A percentile compares a stretch with the other conserved stretches of the same genome.
These are phyloP conservation scores for Backusella psychrophila DNA, from an alignment of 192 early-diverging fungal species.

Conservation along the genomic window DNA sequence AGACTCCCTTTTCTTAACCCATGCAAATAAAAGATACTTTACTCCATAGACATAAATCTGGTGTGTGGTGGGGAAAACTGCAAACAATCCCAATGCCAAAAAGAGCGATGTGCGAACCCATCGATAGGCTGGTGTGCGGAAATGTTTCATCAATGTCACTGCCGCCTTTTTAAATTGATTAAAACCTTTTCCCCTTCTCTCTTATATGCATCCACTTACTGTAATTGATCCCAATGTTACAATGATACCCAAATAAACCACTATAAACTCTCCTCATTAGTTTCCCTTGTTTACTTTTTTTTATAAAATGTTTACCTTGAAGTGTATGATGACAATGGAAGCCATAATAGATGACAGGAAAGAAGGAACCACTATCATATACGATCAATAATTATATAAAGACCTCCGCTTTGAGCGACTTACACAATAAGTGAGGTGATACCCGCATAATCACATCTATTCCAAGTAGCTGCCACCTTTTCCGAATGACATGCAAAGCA, in stretches of 20 bases:
- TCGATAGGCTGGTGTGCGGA: conserved; percentile 74
- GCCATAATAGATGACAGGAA: conserved; percentile 27
- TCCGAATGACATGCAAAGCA: conserved; percentile 84
- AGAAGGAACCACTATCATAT: conserved; percentile 25
- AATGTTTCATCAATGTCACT: conserved; percentile 55
- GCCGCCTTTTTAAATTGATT: conserved; percentile 42
- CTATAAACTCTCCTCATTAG: background rate
- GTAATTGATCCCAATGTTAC: conserved; percentile 60
- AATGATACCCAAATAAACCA: conserved; percentile 33
- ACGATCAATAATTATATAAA: background rate
- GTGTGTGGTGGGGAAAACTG: conserved; percentile 73
- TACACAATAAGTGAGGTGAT: conserved; percentile 81
- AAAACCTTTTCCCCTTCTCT: background rate
- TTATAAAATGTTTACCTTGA: background rate
- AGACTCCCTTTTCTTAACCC: background rate
- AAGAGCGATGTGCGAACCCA: conserved; percentile 78
- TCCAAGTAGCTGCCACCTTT: conserved; percentile 67
- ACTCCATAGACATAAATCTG: conserved; percentile 64
- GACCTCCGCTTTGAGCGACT: conserved; percentile 6
- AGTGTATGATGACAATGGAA: conserved; percentile 15
- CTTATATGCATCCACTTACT: conserved; percentile 26
- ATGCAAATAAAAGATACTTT: conserved; percentile 5
- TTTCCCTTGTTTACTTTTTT: background rate
- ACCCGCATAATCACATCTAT: conserved; percentile 91
- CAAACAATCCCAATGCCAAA: conserved; percentile 75